Base-by-base conservation (phyloP, 2,329 filamentous ascomycete species). In the Aspergillus viridinutans region DNA sequence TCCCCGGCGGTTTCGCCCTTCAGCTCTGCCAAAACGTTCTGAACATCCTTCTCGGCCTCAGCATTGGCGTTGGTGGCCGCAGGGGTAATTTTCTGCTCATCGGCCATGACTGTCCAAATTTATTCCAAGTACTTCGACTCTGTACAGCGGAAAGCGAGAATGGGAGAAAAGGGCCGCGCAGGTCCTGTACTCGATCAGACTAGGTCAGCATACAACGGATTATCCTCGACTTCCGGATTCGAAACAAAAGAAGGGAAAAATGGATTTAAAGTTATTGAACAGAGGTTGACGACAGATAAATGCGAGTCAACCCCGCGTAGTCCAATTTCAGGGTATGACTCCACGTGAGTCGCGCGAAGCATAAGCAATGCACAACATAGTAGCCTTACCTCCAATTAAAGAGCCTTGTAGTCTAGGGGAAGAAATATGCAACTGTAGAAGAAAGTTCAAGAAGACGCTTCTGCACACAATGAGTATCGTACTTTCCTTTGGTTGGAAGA, bases 21-120 rank as follows among this genome's bases (percentile, higher is more conserved):
- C 63, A 79, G 66, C 65, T 79, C 76, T 21, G 75, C 75, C 47
- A 78, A 70, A 53, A 79, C 69, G 57, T 75, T 72, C 67, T 78
- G 70, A 14, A 78, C 76, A 66, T 79, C 77, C 67, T 77, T 72
- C 58, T 76, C 74, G n/a, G 77, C 74, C 49, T 74, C 72, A 25
- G 67, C 67, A 61, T 79, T 78, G 48, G 69, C 59, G 47, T 69
- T 68, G 43, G 64, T 57, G 45, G 65, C 42, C 14, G 58, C 57
- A 42, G 55, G 58, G 53, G 64, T 61, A 49, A 67, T 59, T 61
- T 76, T 75, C 56, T 73, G 68, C 66, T 74, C 72, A 52, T 73
- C 72, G 49, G 73, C 66, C 74, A 76, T 76, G 55, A 58, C 40
- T 56, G 52, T n/a, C n/a, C 54, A 52, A 57, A 38, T 38, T 17